Evolutionary conservation across 768 basidiomycete species (phyloP).

Genomic region (Lanmaoa pseudosensibilis): DNA sequence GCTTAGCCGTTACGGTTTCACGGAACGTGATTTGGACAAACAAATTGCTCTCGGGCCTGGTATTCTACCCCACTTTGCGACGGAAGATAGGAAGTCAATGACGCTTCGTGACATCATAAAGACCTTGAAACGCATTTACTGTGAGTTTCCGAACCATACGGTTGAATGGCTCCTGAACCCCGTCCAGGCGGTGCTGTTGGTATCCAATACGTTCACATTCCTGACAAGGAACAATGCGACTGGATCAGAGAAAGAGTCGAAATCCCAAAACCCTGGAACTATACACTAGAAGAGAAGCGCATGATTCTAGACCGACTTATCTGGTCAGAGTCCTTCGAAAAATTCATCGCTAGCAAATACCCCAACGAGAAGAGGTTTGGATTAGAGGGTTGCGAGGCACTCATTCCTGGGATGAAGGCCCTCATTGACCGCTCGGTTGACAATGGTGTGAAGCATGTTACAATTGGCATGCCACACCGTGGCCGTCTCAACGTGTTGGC

Average conservation of each 20-base stretch:
- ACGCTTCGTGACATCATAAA: slow-evolving; percentile 89
- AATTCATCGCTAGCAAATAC: slow-evolving; percentile 97
- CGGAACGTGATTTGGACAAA: slow-evolving; percentile 90
- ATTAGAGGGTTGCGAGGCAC: slow-evolving; percentile 95
- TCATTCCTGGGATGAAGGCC: slow-evolving; percentile 99
- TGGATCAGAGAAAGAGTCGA: slow-evolving; percentile 98
- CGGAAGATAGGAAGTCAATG: slow-evolving; percentile 84
- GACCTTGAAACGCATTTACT: slow-evolving; percentile 89
- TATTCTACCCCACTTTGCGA: slow-evolving; percentile 93
- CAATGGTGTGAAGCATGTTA: slow-evolving; percentile 91
- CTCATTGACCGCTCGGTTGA: slow-evolving; percentile 98
- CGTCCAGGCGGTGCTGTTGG: slow-evolving; percentile 77
- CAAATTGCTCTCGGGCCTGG: slow-evolving; percentile 94
- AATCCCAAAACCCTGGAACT: slow-evolving; percentile 95
- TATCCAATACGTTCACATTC: slow-evolving; percentile 93
- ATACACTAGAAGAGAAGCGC: slow-evolving; percentile 96
- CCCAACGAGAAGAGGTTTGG: slow-evolving; percentile 99
- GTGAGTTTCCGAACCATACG: slow-evolving; percentile 47
- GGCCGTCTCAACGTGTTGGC: slow-evolving; percentile 97
- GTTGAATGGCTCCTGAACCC: slow-evolving; percentile 4
- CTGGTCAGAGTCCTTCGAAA: slow-evolving; percentile 99
- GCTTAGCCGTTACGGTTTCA: slow-evolving; percentile 92
- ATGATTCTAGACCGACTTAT: slow-evolving; percentile 99
- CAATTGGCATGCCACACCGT: slow-evolving; percentile 99
- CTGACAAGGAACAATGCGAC: slow-evolving; percentile 98